Percentiles rank a stretch among this genome's conserved stretches.
These are phyloP conservation scores for Alternaria longipes DNA, from an alignment of 2,329 filamentous ascomycete genomes.

Conservation along the genomic window DNA sequence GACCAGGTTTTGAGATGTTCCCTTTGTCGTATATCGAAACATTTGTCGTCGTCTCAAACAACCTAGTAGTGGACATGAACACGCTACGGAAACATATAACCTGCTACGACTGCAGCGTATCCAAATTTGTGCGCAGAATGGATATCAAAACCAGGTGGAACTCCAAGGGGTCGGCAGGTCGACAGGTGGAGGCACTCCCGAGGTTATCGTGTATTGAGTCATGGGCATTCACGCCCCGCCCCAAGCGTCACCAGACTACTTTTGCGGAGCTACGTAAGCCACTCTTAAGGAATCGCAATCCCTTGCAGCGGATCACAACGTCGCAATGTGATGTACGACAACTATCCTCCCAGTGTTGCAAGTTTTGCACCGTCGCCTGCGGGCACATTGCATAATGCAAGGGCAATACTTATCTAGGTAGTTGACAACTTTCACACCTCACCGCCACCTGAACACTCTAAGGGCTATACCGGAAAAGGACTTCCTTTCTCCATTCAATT, in stretches of 20 bases:
- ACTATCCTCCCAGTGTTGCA: not conserved
- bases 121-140: not conserved
- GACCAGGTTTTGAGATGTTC: not conserved
- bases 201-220: not conserved
- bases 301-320: not conserved
- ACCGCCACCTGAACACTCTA: not conserved
- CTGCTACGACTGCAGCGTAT: not conserved
- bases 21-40: not conserved
- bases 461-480: slow-evolving; percentile 5
- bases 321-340: not conserved
- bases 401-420: not conserved
- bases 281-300: not conserved
- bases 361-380: not conserved
- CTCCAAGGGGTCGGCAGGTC: not conserved
- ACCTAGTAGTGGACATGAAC: not conserved
- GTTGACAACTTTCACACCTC: not conserved
- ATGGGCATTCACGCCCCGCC: slow-evolving; percentile 3
- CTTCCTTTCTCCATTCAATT: not conserved
- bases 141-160: not conserved
- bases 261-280: not conserved
- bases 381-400: not conserved
- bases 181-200: not conserved
- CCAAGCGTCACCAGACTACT: not conserved
- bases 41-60: not conserved
- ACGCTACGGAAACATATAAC: not conserved